phyloP scores from a whole-genome alignment of 768 basidiomycete genomes.

The Psilocybe tampanensis region DNA sequence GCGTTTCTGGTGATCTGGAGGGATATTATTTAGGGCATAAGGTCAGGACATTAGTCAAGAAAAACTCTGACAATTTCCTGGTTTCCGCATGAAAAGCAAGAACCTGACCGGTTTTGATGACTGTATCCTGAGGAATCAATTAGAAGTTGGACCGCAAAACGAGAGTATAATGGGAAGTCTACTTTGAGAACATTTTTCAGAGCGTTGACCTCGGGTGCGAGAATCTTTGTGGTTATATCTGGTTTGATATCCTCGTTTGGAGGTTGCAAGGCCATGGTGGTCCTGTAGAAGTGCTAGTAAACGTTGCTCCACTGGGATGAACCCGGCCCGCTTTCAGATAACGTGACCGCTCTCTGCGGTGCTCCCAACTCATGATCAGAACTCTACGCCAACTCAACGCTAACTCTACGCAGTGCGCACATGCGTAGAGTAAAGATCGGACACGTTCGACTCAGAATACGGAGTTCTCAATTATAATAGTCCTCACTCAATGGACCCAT shows the following conservation, averaged over 20 bases:
- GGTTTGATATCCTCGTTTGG: conserved; percentile 47
- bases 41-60: neutral
- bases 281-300: too few relatives aligned
- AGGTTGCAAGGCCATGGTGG: conserved; percentile 9
- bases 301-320: too few relatives aligned
- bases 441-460: too few relatives aligned
- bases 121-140: conserved; percentile 49
- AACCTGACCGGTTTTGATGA: conserved; percentile 70
- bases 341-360: too few relatives aligned
- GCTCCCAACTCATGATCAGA: too few relatives aligned
- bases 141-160: conserved; percentile 13
- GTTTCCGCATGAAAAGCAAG: conserved; percentile 71
- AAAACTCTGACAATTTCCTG: conserved; percentile 56
- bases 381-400: too few relatives aligned
- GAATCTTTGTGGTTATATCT: conserved; percentile 39
- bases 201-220: conserved; percentile 69
- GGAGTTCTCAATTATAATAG: too few relatives aligned
- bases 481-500: too few relatives aligned
- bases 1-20: conserved; percentile 58
- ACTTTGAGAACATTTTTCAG: conserved; percentile 63
- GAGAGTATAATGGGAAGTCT: neutral
- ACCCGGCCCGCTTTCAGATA: neutral
- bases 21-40: neutral
- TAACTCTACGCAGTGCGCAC: too few relatives aligned
- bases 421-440: too few relatives aligned